Evolutionary conservation across 129 eudicot genomes (phyloP), one percentile per base, ranked within the genome.

Genomic region (Flaveria robusta): DNA sequence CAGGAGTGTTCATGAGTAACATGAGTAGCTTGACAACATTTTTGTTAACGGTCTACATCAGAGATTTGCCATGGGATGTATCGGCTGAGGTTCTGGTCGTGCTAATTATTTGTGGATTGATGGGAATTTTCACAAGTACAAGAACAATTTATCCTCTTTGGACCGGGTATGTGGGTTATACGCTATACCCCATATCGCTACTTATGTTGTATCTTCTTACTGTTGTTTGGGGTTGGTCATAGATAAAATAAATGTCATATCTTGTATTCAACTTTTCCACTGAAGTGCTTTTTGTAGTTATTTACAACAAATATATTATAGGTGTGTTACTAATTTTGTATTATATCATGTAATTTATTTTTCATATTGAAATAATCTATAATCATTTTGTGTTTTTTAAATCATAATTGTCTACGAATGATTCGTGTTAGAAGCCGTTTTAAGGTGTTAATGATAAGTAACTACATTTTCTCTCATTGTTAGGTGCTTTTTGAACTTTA

Each of bases 81-180:
- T 79, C 97, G 3, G 91, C 97, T 11, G 97, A 91, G 78, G 88
- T 88, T 73, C 76, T 91, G 41, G 87, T 89, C 5, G 92, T 88
- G 39, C 46, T 91, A 49, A 58, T 88, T 11, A 81, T 85, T 10
- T 85, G 90, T 70, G 81, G 87, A 22, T 69, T 68, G 31, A 78
- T 86, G 79, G 97, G 94, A 52, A 12, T 76, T 19, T 60, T 85
- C 68, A 78, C 88, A 26, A 88, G 84, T 71, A 73, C 83, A 14
- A 68, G 90, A 24, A 88, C 87, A 2, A 63, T 56, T 26, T 91
- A 85, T 42, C 92, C 88, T 6, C 85, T 83, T 11, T 91, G 92
- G 97, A 81, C 95, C 12, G 77, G 90, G 50, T 71, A 69, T 16
- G 29, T 83, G 3, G 97, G 84, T 14, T 85, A 85, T 41, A n/a